Evolutionary conservation across 2,329 filamentous ascomycete genomes (phyloP).

Genomic region (Fusarium nisikadoi): DNA sequence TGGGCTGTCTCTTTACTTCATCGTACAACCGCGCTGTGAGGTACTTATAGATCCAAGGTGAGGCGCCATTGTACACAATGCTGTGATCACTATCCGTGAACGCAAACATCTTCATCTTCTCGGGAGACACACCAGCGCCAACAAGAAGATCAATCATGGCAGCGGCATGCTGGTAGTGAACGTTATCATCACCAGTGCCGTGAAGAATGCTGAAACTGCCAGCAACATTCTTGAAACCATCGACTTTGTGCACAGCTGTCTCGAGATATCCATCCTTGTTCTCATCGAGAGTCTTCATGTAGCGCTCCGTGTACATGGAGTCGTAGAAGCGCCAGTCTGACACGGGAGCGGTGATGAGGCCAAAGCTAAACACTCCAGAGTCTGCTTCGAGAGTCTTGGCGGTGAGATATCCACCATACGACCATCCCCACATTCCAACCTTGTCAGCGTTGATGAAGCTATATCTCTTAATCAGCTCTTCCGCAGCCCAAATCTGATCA

Average conservation of each 20-base stretch:
- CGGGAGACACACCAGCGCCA: slow-evolving; percentile 65
- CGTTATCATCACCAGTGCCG: slow-evolving; percentile 76
- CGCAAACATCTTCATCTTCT: slow-evolving; percentile 70
- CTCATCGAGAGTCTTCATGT: slow-evolving; percentile 71
- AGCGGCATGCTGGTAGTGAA: slow-evolving; percentile 75
- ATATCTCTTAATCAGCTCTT: slow-evolving; percentile 61
- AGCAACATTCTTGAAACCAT: slow-evolving; percentile 70
- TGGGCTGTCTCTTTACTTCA: slow-evolving; percentile 66
- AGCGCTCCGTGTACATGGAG: slow-evolving; percentile 76
- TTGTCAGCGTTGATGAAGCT: slow-evolving; percentile 67
- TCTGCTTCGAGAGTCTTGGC: slow-evolving; percentile 73
- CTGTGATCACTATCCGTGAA: slow-evolving; percentile 74
- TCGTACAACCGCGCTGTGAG: slow-evolving; percentile 69
- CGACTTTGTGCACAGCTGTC: slow-evolving; percentile 66
- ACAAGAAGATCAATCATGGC: slow-evolving; percentile 71
- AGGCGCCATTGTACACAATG: slow-evolving; percentile 67
- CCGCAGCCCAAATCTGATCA: slow-evolving; percentile 75
- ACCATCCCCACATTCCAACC: slow-evolving; percentile 76
- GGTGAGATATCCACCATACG: slow-evolving; percentile 73
- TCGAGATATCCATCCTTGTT: slow-evolving; percentile 70
- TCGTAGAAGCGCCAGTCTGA: slow-evolving; percentile 78
- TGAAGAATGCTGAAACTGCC: slow-evolving; percentile 73
- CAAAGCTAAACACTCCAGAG: slow-evolving; percentile 70
- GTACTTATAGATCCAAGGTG: slow-evolving; percentile 69
- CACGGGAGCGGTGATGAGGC: slow-evolving; percentile 72